phyloP scores from a whole-genome alignment of 768 basidiomycete genomes.

The Phanerochaete carnosa region DNA sequence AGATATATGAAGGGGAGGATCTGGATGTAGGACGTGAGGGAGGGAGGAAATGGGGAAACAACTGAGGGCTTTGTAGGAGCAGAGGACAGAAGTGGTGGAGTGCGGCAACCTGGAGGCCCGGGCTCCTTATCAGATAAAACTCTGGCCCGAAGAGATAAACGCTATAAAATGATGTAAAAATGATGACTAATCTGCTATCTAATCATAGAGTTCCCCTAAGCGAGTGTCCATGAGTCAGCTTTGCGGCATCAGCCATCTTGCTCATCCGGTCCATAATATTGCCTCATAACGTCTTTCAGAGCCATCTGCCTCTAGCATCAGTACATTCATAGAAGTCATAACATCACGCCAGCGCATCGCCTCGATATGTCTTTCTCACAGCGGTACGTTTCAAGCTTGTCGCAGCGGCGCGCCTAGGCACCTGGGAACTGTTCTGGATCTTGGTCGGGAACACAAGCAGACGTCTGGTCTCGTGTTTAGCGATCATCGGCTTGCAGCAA shows the following conservation, averaged over 20 bases:
- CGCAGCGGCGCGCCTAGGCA: background rate
- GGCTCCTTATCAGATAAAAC: conserved; percentile 8
- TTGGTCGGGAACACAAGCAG: background rate
- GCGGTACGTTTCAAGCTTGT: background rate
- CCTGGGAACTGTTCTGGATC: background rate
- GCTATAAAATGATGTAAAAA: background rate
- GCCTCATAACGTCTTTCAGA: background rate
- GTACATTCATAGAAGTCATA: too few relatives aligned
- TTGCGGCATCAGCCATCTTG: background rate
- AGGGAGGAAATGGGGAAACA: background rate
- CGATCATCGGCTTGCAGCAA: background rate
- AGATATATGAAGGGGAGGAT: background rate
- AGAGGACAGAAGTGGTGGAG: conserved; percentile 3
- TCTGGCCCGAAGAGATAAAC: background rate
- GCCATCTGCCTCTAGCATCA: too few relatives aligned
- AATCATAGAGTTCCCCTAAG: background rate
- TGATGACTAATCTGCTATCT: background rate
- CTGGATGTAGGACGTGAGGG: background rate
- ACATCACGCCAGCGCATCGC: too few relatives aligned
- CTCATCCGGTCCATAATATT: background rate
- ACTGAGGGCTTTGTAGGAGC: background rate
- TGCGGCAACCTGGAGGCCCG: background rate
- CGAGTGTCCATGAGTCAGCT: background rate
- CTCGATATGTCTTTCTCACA: too few relatives aligned
- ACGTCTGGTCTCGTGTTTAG: background rate